Percentiles rank a stretch among this genome's conserved stretches.
Conservation (phyloP, 805 yeast genomes). For the Wickerhamiella bombiphila region DNA sequence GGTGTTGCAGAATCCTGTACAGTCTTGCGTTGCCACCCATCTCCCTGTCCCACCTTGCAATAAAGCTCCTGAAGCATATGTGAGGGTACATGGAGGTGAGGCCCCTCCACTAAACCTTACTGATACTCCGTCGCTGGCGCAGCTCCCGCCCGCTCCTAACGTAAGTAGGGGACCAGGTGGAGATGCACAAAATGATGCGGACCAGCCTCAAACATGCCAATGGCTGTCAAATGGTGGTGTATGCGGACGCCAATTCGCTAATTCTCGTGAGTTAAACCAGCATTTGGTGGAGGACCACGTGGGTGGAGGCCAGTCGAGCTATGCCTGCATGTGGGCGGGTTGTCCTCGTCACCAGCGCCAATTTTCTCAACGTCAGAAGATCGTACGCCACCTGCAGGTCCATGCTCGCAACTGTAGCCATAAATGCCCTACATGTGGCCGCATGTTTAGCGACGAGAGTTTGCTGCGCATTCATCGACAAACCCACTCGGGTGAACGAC, state of each 20-base stretch:
- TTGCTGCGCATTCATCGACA: slow-evolving; percentile 71
- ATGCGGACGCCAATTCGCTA: slow-evolving; percentile 39
- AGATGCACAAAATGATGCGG: background rate
- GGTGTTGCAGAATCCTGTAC: background rate
- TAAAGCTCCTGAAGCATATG: background rate
- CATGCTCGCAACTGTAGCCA: slow-evolving; percentile 80
- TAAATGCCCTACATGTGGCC: slow-evolving; percentile 53
- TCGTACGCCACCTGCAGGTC: slow-evolving; percentile 70
- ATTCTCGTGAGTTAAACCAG: slow-evolving; percentile 48
- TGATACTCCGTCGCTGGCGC: background rate
- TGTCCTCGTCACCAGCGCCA: slow-evolving; percentile 50
- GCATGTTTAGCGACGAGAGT: slow-evolving; percentile 59
- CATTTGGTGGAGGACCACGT: slow-evolving; percentile 61
- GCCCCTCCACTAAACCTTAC: background rate
- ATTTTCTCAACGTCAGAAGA: slow-evolving; percentile 74
- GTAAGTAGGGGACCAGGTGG: no score
- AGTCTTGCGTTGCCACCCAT: background rate
- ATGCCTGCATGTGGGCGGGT: slow-evolving; percentile 63
- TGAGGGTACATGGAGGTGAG: background rate
- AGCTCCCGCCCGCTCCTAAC: background rate
- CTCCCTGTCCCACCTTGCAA: no score
- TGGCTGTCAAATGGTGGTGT: slow-evolving; percentile 20
- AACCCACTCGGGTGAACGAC: slow-evolving; percentile 81
- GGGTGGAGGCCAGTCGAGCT: slow-evolving; percentile 54
- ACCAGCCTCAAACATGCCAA: background rate